Evolutionary conservation across 2,329 filamentous ascomycete genomes (phyloP), one percentile per base, ranked within the genome.

Genomic region (Sordariomycetes sp.): DNA sequence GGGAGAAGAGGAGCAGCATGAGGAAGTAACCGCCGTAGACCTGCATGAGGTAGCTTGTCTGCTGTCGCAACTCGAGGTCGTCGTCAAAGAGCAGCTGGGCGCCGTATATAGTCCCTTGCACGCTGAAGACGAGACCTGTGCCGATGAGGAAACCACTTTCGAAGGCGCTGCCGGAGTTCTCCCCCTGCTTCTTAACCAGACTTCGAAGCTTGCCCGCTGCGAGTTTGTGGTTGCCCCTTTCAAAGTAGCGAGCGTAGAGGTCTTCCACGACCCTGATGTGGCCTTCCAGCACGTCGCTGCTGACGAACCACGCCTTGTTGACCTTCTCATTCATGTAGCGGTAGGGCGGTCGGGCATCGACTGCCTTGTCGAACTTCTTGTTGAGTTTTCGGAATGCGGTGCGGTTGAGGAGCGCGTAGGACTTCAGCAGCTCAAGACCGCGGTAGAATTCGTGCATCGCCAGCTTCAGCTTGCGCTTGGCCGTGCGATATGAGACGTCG

Each of bases 341-440:
- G 50, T 83, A 72, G 0, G 81, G 72, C 0, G 86, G 86, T 9
- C 82, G 74, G 26, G 86, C 81, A 46, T 87, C 76, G 37, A 87
- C 77, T 3, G 82, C 77, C 61, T 96, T 98, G 67, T 96, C 88
- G 54, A 93, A 96, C 59, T 98, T 98, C 58, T 98, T 98, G 61
- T 94, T 95, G 52, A 98, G 86, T 57, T 98, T 98, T 21, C 88
- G 80, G 51, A 96, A 96, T 0, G 87, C 92, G 1, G 86, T 94
- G 32, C 86, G 75, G 55, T 98, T 98, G 11, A 95, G 68, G 16
- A 94, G 63, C 2, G 87, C 82, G 48, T 94, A 98, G 0, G 86
- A 84, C 60, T 95, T 96, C 39, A 98, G 70, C 30, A 96, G 65
- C 53, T 98, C 92, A 11, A 98, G 68, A 1, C 85, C 82, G 15